phyloP scores from a whole-genome alignment of 257 asterid genomes.

The Salvia splendens region DNA sequence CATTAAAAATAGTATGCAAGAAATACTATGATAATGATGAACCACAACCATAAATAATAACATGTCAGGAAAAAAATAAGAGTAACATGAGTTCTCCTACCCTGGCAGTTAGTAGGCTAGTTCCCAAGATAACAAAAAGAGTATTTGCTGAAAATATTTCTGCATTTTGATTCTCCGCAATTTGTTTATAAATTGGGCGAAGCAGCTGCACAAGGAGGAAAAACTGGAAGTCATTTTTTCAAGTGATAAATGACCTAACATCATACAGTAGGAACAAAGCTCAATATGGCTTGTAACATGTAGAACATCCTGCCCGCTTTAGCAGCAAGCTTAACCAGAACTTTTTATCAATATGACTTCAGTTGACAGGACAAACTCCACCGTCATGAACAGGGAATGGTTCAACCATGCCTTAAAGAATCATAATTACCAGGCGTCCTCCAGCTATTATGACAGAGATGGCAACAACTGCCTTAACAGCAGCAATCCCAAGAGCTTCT shows the following conservation, averaged over 20 bases:
- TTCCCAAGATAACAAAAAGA: constrained; percentile 94
- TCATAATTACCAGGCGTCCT: constrained; percentile 74
- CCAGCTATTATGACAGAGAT: constrained; percentile 97
- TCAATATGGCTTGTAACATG: not conserved
- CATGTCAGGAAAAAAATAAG: constrained; percentile 1
- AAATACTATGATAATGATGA: no score
- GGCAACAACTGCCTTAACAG: constrained; percentile 96
- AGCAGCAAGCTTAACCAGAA: not conserved
- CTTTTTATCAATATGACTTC: not conserved
- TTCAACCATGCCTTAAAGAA: constrained; percentile 12
- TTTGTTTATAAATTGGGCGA: constrained; percentile 95
- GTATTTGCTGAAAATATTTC: constrained; percentile 98
- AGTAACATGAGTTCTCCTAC: constrained; percentile 41
- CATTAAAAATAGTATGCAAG: no score
- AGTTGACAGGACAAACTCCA: not conserved
- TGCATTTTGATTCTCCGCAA: constrained; percentile 97
- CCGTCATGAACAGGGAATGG: no score
- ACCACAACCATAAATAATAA: no score
- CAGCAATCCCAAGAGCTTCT: constrained; percentile 99
- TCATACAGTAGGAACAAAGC: constrained; percentile 22
- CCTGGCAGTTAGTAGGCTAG: constrained; percentile 99
- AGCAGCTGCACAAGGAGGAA: constrained; percentile 60
- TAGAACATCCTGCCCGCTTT: not conserved
- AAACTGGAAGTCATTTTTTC: constrained; percentile 12
- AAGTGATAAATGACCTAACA: constrained; percentile 18